Evolutionary conservation across 2,329 filamentous ascomycete species (phyloP).

Genomic region (Rutstroemia sp.): DNA sequence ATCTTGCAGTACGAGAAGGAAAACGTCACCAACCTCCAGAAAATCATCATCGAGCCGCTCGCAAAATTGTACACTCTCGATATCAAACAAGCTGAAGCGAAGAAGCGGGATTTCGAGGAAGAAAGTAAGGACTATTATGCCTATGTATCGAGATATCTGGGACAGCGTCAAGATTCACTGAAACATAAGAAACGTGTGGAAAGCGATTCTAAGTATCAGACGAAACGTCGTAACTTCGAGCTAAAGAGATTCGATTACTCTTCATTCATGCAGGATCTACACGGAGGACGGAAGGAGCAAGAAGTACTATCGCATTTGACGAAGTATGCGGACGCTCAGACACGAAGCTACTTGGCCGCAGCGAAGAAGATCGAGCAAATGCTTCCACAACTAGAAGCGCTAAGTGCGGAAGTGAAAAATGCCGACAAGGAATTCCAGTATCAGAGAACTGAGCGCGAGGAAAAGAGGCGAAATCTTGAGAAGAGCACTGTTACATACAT

Average conservation of each 20-base stretch:
- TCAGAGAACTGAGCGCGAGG: conserved; percentile 87
- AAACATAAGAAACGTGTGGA: conserved; percentile 96
- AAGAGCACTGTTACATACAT: conserved; percentile 72
- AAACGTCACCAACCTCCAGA: conserved; percentile 79
- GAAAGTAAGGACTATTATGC: conserved; percentile 98
- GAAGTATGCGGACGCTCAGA: conserved; percentile 86
- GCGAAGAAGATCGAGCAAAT: conserved; percentile 83
- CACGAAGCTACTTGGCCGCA: conserved; percentile 71
- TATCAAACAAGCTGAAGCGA: conserved; percentile 94
- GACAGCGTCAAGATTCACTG: conserved; percentile 87
- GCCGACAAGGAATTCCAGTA: conserved; percentile 97
- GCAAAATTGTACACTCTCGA: conserved; percentile 87
- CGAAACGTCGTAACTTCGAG: conserved; percentile 89
- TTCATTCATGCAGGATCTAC: conserved; percentile 98
- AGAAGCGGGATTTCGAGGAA: conserved; percentile 97
- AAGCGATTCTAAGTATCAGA: conserved; percentile 93
- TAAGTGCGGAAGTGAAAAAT: conserved; percentile 81
- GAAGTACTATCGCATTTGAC: conserved; percentile 93
- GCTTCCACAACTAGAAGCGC: conserved; percentile 80
- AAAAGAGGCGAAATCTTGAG: conserved; percentile 83
- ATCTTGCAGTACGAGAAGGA: conserved; percentile 81
- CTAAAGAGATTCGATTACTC: conserved; percentile 98
- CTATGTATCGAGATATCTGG: conserved; percentile 92
- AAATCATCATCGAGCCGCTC: conserved; percentile 89
- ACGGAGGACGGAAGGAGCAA: conserved; percentile 96